Base-by-base conservation (phyloP, 768 basidiomycete species). In the Leccinum truebloodii region DNA sequence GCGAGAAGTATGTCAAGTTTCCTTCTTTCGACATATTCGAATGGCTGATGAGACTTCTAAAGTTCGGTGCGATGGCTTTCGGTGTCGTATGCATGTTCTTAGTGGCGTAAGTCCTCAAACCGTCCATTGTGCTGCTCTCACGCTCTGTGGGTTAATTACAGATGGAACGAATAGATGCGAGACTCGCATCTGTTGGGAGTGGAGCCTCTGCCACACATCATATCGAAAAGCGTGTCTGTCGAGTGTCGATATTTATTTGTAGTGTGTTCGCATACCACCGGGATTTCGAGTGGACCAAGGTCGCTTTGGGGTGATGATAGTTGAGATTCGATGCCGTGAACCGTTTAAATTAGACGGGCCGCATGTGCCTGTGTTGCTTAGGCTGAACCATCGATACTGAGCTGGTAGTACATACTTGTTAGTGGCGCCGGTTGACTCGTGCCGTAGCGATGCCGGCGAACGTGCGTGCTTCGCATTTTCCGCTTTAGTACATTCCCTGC, bases 41-140 rank as follows among this genome's bases (percentile, higher is more conserved):
- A 52, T 66, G 61, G 63, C 62, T 67, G 59, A 73, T 62, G 55
- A 55, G 49, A 59, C 52, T 63, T 73, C 65, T 62, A 57, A 74
- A 95, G 93, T 95, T 95, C 76, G 88, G 81, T 60, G 94, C 93
- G 60, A 95, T 96, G 94, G 85, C 85, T 52, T 83, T 96, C 73
- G 94, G 94, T 32, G 94, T 95, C 65, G 72, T 83, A 70, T 95
- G 93, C 80, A 96, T 96, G 94, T 88, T 93, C 73, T 73, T 90
- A 71, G 92, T 94, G 72, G 92, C 92, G 90, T 94, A 83, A 86
- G 90, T 84, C 65, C 54, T 69, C 54, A 57, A 22, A 62, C 20
- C 59, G 58, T 59, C 35, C 39, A 65, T 44, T 53, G 55, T 58
- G 53, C 54, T 57, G 58, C 32, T 69, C 65, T 70, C 63, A 71